Conservation (phyloP, 495 filamentous ascomycete species). For the Penicillium ochrochloron region DNA sequence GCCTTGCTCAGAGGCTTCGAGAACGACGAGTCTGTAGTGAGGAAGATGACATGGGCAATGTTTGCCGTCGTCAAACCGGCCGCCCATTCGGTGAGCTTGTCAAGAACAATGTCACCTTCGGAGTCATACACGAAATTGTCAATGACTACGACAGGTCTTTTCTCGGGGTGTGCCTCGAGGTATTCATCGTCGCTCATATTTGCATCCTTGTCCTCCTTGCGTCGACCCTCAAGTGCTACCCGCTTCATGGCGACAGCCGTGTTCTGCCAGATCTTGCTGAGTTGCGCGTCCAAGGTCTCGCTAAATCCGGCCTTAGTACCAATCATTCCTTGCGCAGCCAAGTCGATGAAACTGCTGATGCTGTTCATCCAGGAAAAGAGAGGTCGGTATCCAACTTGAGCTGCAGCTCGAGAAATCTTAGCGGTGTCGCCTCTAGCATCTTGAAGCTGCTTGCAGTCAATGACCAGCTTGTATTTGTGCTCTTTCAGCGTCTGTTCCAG, state of each 20-base stretch:
- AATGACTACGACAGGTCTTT: slow-evolving; percentile 82
- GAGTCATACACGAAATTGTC: slow-evolving; percentile 88
- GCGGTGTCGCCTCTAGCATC: slow-evolving; percentile 90
- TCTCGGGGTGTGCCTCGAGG: slow-evolving; percentile 87
- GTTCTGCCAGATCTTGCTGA: slow-evolving; percentile 90
- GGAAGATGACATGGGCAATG: slow-evolving; percentile 92
- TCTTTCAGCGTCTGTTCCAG: slow-evolving; percentile 80
- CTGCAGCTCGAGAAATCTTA: slow-evolving; percentile 80
- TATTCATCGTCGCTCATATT: slow-evolving; percentile 82
- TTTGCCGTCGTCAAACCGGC: slow-evolving; percentile 86
- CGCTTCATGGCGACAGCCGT: slow-evolving; percentile 78
- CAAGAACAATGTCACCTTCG: slow-evolving; percentile 76
- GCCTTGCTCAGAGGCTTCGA: slow-evolving; percentile 86
- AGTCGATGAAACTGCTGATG: slow-evolving; percentile 86
- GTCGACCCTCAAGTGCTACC: slow-evolving; percentile 69
- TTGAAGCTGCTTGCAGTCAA: slow-evolving; percentile 93
- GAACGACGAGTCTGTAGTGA: slow-evolving; percentile 91
- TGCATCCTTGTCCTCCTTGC: slow-evolving; percentile 74
- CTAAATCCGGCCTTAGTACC: slow-evolving; percentile 95
- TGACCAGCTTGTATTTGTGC: slow-evolving; percentile 77
- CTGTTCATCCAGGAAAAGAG: slow-evolving; percentile 97
- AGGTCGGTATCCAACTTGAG: slow-evolving; percentile 87
- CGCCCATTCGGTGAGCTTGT: slow-evolving; percentile 92
- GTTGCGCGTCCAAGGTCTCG: slow-evolving; percentile 88
- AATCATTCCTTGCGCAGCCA: slow-evolving; percentile 91